phyloP scores from a whole-genome alignment of 2,329 filamentous ascomycete genomes.

The Diplodia scrobiculata region DNA sequence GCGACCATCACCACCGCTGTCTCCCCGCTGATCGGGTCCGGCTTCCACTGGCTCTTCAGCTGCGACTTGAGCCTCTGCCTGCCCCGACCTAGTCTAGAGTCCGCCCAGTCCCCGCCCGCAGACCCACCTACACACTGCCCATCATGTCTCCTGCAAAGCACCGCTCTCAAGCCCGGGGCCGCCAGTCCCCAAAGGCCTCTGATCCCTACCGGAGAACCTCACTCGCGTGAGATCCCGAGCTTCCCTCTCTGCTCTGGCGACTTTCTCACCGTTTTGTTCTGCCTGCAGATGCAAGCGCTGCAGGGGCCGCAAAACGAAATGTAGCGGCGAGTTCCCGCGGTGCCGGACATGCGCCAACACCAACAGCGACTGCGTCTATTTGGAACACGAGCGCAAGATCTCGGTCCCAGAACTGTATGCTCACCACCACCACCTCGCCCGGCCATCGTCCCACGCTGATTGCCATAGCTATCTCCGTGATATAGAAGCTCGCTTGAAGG shows the following conservation, averaged over 20 bases:
- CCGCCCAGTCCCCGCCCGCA: slow-evolving; percentile 8
- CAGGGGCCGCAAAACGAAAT: slow-evolving; percentile 35
- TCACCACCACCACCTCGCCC: slow-evolving; percentile 20
- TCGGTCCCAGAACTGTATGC: slow-evolving; percentile 33
- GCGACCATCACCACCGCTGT: background rate
- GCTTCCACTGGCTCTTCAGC: slow-evolving; percentile 7
- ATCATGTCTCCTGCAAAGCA: slow-evolving; percentile 28
- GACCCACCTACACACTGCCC: slow-evolving; percentile 12
- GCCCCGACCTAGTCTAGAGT: slow-evolving; percentile 11
- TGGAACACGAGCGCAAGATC: slow-evolving; percentile 32
- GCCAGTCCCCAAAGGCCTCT: slow-evolving; percentile 35
- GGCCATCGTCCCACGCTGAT: background rate
- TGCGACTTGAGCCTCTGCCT: slow-evolving; percentile 1
- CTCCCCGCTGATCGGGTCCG: slow-evolving; percentile 15
- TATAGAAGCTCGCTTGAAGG: slow-evolving; percentile 32
- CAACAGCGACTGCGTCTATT: slow-evolving; percentile 32
- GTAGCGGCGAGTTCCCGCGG: slow-evolving; percentile 31
- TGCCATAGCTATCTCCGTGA: slow-evolving; percentile 32
- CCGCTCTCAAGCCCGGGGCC: background rate
- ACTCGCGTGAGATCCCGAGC: slow-evolving; percentile 12
- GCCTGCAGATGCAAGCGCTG: slow-evolving; percentile 34
- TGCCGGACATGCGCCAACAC: slow-evolving; percentile 32
- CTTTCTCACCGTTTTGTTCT: background rate
- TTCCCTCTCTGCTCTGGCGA: background rate
- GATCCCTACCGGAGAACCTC: slow-evolving; percentile 28